These are phyloP conservation scores for Alternaria atra DNA, from an alignment of 2,329 filamentous ascomycete species.

Conservation along the genomic window DNA sequence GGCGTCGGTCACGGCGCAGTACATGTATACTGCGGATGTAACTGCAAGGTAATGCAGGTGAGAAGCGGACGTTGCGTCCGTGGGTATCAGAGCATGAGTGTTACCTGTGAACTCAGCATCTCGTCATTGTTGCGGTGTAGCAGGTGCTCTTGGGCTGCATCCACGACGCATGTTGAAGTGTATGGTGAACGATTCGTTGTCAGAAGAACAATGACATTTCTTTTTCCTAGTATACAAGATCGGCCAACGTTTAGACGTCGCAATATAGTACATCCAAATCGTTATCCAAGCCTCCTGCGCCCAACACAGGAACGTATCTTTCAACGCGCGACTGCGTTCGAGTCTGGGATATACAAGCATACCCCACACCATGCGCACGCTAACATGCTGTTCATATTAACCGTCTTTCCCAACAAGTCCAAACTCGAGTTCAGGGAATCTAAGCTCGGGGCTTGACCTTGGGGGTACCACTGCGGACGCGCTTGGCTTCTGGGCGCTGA, in stretches of 20 bases:
- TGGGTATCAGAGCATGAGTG: not conserved
- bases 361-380: not conserved
- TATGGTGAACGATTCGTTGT: not conserved
- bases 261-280: constrained; percentile 25
- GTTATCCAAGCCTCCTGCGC: constrained; percentile 7
- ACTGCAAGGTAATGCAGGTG: not conserved
- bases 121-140: constrained; percentile 5
- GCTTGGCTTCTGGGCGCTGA: constrained; percentile 78
- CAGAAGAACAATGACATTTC: constrained; percentile 10
- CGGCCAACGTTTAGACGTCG: constrained; percentile 21
- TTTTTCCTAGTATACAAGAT: constrained; percentile 30
- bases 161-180: not conserved
- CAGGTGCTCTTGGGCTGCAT: not conserved
- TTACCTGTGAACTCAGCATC: not conserved
- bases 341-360: not conserved
- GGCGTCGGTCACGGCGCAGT: not conserved
- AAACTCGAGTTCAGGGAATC: not conserved
- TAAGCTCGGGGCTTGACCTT: constrained; percentile 51
- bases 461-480: constrained; percentile 62
- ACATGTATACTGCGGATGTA: not conserved
- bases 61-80: not conserved
- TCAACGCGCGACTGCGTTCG: not conserved
- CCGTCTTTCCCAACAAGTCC: not conserved
- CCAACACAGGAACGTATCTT: constrained; percentile 1
- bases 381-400: not conserved